Evolutionary conservation across 139 green algal species (phyloP), one percentile per base, ranked within the genome.

Genomic region (Limnomonas spitsbergensis): DNA sequence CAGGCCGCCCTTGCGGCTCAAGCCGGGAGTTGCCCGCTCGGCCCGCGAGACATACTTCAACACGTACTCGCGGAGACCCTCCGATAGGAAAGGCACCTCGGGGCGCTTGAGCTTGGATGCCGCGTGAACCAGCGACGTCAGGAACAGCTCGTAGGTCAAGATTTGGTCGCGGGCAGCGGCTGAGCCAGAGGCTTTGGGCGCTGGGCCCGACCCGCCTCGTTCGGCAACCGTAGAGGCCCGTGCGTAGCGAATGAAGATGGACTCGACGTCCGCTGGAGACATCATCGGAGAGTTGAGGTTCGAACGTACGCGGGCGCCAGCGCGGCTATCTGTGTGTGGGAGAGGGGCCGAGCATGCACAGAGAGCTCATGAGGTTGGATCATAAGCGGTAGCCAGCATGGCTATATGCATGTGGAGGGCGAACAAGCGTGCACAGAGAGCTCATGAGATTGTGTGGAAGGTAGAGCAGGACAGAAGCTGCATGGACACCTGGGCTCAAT

Each of bases 21-120:
- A 27, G 29, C 35, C 39, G 31, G 70, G 36, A 42, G 29, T 36
- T 52, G 0, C 42, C 79, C 81, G 76, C 84, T 47, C 0, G 73
- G 75, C 68, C 36, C 32, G 40, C 6, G 14, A 39, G 26, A 75
- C 34, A 24, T 71, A 54, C 26, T 83, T 73, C n/a, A 88, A 76
- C 36, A 42, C 83, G 81, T 91, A 85, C 47, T 89, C 81, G 2
- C 89, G 81, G 47, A 86, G 20, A 3, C 42, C 76, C 56, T 90
- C 88, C 35, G 83, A 89, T 2, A 92, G 83, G 81, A 87, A 91
- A 31, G 86, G 77, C 32, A 83, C 76, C n/a, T 88, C 80, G 3
- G 71, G 36, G n/a, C 82, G 73, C 42, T 75, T 74, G 6, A 86
- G 67, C 31, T 73, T 73, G 32, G 78, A 75, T 4, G 82, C 76